Conservation (phyloP, 495 filamentous ascomycete species). For the Aspergillus bridgeri region DNA sequence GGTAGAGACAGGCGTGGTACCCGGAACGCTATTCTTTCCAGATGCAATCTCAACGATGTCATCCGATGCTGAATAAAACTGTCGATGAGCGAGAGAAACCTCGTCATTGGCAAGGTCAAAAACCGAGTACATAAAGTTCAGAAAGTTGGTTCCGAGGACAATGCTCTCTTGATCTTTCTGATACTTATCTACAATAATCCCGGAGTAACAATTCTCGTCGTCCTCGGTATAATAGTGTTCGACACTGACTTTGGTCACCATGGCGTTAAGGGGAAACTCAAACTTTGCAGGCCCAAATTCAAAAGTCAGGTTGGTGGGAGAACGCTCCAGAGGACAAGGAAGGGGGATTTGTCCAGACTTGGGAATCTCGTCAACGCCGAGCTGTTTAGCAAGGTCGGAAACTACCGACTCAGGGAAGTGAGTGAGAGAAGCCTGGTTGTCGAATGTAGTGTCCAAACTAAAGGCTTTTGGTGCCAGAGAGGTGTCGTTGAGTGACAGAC, state of each 20-base stretch:
- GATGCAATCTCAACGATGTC: not conserved
- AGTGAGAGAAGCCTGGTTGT: not conserved
- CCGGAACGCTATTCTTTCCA: not conserved
- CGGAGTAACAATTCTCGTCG: not conserved
- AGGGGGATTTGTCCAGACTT: not conserved
- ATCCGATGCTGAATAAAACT: not conserved
- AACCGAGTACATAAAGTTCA: not conserved
- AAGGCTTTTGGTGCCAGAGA: not conserved
- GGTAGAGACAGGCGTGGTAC: not conserved
- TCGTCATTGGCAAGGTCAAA: conserved; percentile 3
- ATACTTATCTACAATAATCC: not conserved
- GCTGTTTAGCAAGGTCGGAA: not conserved
- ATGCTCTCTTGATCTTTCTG: not conserved
- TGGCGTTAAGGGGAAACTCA: not conserved
- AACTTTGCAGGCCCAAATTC: not conserved
- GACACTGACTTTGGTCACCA: not conserved
- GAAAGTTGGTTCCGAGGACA: not conserved
- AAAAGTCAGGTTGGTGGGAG: not conserved
- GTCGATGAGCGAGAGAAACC: not conserved
- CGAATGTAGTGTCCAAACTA: not conserved
- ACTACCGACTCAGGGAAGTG: not conserved
- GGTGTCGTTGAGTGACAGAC: not conserved
- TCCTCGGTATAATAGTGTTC: not conserved
- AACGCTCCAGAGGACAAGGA: not conserved
- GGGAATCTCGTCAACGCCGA: not conserved